Evolutionary conservation across 2,329 filamentous ascomycete genomes (phyloP).

Genomic region (Alternaria dauci): DNA sequence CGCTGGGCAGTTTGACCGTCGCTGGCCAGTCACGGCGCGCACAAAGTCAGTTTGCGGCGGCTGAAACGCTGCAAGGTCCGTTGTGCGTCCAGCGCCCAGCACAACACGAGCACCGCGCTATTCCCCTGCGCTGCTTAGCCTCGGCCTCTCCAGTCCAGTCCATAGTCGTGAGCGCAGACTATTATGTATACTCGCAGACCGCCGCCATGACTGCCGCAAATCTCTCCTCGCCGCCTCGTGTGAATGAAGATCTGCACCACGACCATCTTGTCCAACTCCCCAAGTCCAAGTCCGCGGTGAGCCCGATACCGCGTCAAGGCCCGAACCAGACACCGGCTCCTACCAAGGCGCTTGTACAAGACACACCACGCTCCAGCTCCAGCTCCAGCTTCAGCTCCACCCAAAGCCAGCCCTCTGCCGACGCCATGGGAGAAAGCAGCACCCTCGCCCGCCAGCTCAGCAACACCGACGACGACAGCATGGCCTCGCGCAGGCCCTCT

Average conservation of each 20-base stretch:
- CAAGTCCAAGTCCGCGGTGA: slow-evolving; percentile 28
- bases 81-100: slow-evolving; percentile 34
- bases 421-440: slow-evolving; percentile 35
- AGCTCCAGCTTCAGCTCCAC: not conserved
- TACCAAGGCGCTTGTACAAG: slow-evolving; percentile 7
- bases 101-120: slow-evolving; percentile 28
- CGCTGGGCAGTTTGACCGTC: slow-evolving; percentile 31
- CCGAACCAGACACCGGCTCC: slow-evolving; percentile 14
- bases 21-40: slow-evolving; percentile 33
- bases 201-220: slow-evolving; percentile 40
- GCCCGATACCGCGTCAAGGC: slow-evolving; percentile 17
- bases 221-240: slow-evolving; percentile 24
- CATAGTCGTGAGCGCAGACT: slow-evolving; percentile 22
- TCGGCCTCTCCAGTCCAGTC: slow-evolving; percentile 18
- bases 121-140: slow-evolving; percentile 26
- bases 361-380: slow-evolving; percentile 2
- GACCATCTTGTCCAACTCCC: slow-evolving; percentile 36
- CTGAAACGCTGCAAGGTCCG: slow-evolving; percentile 49
- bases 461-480: slow-evolving; percentile 37
- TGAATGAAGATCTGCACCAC: slow-evolving; percentile 22
- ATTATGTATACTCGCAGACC: slow-evolving; percentile 44
- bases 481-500: slow-evolving; percentile 37
- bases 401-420: slow-evolving; percentile 4
- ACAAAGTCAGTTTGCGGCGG: slow-evolving; percentile 30
- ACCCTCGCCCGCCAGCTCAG: slow-evolving; percentile 33